These are phyloP conservation scores for Trypanosoma lewisi DNA, from an alignment of 208 protist genomes.

Conservation along the genomic window DNA sequence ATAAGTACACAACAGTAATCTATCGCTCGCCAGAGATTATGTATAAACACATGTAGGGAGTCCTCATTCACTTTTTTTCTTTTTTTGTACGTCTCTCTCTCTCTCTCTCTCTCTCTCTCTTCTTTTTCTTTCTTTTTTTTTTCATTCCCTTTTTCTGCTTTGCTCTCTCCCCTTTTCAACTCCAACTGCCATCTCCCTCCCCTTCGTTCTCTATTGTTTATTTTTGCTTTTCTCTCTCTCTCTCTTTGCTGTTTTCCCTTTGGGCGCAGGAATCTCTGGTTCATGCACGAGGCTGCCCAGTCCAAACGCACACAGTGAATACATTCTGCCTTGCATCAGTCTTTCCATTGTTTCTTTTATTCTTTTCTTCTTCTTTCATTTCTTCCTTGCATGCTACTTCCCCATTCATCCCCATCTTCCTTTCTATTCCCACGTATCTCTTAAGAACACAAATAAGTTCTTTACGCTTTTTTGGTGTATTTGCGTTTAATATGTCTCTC, in stretches of 20 bases:
- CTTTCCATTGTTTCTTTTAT: background rate
- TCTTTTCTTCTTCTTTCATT: background rate
- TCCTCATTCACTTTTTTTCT: conserved; percentile 1
- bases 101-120: background rate
- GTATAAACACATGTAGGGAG: background rate
- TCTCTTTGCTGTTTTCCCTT: background rate
- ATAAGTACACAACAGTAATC: too few relatives aligned
- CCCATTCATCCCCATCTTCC: background rate
- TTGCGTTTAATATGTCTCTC: background rate
- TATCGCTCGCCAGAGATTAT: too few relatives aligned
- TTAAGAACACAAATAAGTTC: too few relatives aligned
- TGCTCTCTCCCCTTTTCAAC: too few relatives aligned
- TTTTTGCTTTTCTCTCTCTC: background rate
- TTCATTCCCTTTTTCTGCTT: background rate
- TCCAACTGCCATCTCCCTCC: too few relatives aligned
- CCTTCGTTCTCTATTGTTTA: background rate
- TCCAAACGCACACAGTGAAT: too few relatives aligned
- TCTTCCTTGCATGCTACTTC: background rate
- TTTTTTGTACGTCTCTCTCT: too few relatives aligned
- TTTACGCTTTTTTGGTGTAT: too few relatives aligned
- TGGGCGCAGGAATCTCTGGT: too few relatives aligned
- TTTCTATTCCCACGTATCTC: too few relatives aligned
- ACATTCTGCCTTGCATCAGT: too few relatives aligned
- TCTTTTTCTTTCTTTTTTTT: background rate
- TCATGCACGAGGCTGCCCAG: too few relatives aligned